Evolutionary conservation across 2,329 filamentous ascomycete genomes (phyloP), one percentile per base, ranked within the genome.

Genomic region (Colletotrichum coccodes): DNA sequence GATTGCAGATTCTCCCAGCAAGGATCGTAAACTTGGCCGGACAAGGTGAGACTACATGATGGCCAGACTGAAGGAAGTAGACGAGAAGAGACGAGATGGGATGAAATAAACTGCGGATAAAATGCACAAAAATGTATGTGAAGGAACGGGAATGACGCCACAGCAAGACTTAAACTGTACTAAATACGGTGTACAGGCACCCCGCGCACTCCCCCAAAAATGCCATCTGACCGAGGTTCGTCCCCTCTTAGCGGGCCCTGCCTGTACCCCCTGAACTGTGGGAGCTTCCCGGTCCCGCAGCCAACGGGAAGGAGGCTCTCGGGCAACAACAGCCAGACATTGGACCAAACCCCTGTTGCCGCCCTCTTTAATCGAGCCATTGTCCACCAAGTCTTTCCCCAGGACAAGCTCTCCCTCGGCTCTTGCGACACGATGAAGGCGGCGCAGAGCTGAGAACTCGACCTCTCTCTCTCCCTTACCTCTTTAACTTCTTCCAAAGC

Each of bases 141-240:
- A 49, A 49, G 28, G 21, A 26, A 46, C 11, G n/a, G 5, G 8
- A 23, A 40, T 44, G 36, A 40, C 23, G 53, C 28, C 36, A 38
- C 3, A n/a, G 53, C 53, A n/a, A n/a, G 3, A 9, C 12, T 5
- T 3, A 7, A 21, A 36, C 50, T 14, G 30, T 47, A n/a, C 14
- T 26, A 6, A 2, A 9, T 1, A 42, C 52, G 30, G 38, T 30
- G 12, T 3, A 0, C 3, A 9, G 28, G 12, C 30, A 40, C 26
- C 62, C 62, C 38, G 23, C 30, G 34, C n/a, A n/a, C 14, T 28
- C 16, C 38, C 62, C 56, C 38, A 14, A 57, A 64, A 59, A 11
- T 54, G 60, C 64, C 60, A 40, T 64, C 60, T 26, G 60, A 49
- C 65, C 65, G 65, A 68, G 65, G 65, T 54, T 68, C 65, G 12